A percentile compares a stretch with the other conserved stretches of the same genome.
These are phyloP conservation scores for Tetrapisispora pingtungensis DNA, from an alignment of 805 yeast species.

Conservation along the genomic window DNA sequence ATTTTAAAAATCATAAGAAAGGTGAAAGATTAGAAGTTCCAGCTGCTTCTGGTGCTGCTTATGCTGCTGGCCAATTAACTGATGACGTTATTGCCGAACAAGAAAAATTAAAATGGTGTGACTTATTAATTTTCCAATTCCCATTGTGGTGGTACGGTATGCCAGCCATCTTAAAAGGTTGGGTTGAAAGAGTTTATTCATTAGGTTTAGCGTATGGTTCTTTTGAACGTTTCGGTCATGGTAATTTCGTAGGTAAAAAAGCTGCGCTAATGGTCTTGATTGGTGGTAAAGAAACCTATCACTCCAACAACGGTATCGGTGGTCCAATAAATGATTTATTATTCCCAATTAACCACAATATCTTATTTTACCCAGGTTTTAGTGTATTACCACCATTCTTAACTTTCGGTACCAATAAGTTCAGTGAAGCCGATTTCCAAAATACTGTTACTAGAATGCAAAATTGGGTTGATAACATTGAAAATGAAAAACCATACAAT, in stretches of 20 bases:
- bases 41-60: slow-evolving; percentile 15
- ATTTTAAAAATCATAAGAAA: slow-evolving; percentile 7
- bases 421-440: slow-evolving; percentile 1
- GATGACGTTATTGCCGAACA: slow-evolving; percentile 23
- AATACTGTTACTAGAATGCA: slow-evolving; percentile 3
- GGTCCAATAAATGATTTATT: slow-evolving; percentile 18
- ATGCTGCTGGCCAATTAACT: slow-evolving; percentile 11
- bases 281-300: slow-evolving; percentile 14
- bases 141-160: slow-evolving; percentile 27
- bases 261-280: slow-evolving; percentile 9
- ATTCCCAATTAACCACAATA: slow-evolving; percentile 21
- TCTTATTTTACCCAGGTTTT: slow-evolving; percentile 19
- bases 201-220: slow-evolving; percentile 17
- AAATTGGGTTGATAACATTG: slow-evolving; percentile 6
- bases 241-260: slow-evolving; percentile 12
- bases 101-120: slow-evolving; percentile 25
- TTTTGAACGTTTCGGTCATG: slow-evolving; percentile 17
- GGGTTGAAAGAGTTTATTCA: slow-evolving; percentile 22
- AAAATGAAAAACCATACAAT: slow-evolving; percentile 8
- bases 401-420: slow-evolving; percentile 6
- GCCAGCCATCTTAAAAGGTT: slow-evolving; percentile 28
- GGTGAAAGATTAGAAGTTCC: slow-evolving; percentile 10
- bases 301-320: slow-evolving; percentile 12
- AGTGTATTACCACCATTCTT: slow-evolving; percentile 15
- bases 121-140: slow-evolving; percentile 20